Evolutionary conservation across 208 protist genomes (phyloP), one percentile per base, ranked within the genome.

Genomic region (Trypanosoma grayi): DNA sequence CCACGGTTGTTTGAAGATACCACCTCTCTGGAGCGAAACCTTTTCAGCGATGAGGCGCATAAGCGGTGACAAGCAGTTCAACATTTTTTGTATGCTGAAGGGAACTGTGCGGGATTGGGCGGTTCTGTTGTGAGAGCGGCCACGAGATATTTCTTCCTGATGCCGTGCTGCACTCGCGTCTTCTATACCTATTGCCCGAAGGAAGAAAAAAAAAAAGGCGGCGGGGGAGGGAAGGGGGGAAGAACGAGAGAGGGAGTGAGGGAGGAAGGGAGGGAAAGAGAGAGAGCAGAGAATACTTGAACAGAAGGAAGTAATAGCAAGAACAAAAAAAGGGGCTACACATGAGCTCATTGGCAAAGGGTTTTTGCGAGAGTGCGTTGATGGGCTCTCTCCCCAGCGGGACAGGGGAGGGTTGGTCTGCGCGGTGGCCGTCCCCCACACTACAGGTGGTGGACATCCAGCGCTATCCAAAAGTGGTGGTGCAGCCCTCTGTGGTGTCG

Each of bases 371-470:
- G 0, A 56, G 56, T n/a, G 74, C 65, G 0, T 34, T 86, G 43
- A 60, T 16, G 24, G 62, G 66, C 13, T 60, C 59, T 4, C 60
- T 78, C 36, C 58, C 75, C 13, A 40, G 33, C 4, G 60, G 34
- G 0, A 52, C 65, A 27, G 44, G 64, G 4, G 63, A 59, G 1
- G 55, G 14, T 25, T 79, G 63, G 61, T 40, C 65, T 9, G 45
- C 37, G 28, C 60, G 47, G 10, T 87, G 83, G 79, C 60, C 50
- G 37, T 56, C 64, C 46, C 75, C 75, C 2, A 73, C 62, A 16
- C 63, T 98, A 9, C 88, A 96, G 48, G 64, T 93, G 6, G 76
- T 92, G 31, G 79, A 88, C 45, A 90, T 93, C 54, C 83, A 95
- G 36, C 78, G 85, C 20, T 88, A 83, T 64, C 83, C 77, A 10